Evolutionary conservation across 2,329 filamentous ascomycete species (phyloP).

Genomic region (Tolypocladium endophyticum): DNA sequence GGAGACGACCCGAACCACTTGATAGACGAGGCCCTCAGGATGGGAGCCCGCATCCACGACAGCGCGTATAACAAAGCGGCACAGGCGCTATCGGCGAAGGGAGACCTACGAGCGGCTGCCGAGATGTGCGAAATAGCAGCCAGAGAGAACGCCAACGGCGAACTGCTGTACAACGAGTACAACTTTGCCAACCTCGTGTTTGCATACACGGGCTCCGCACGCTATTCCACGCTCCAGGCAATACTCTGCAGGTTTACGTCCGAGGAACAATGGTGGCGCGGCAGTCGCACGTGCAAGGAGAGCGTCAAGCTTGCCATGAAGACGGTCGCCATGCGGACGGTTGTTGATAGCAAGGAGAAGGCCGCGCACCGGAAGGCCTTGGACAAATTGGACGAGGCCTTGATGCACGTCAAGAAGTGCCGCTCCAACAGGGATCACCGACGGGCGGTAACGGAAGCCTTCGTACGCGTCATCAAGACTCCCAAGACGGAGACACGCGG

Average conservation of each 20-base stretch:
- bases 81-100: conserved; percentile 16
- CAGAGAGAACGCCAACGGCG: conserved; percentile 22
- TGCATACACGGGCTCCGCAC: conserved; percentile 19
- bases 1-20: conserved; percentile 15
- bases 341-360: conserved; percentile 4
- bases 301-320: conserved; percentile 28
- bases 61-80: conserved; percentile 25
- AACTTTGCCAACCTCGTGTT: conserved; percentile 27
- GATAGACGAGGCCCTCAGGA: conserved; percentile 16
- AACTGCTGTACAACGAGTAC: conserved; percentile 23
- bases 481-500: not conserved
- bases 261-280: conserved; percentile 24
- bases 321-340: conserved; percentile 15
- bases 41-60: conserved; percentile 21
- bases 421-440: conserved; percentile 8
- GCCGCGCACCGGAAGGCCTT: conserved; percentile 13
- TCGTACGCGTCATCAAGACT: conserved; percentile 6
- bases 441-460: conserved; percentile 9
- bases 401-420: conserved; percentile 14
- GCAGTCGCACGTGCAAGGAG: conserved; percentile 23
- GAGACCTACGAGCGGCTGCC: conserved; percentile 18
- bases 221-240: conserved; percentile 18
- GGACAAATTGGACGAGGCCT: conserved; percentile 9
- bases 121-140: conserved; percentile 25
- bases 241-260: conserved; percentile 20